Percentiles rank a stretch among this genome's conserved stretches.
These are phyloP conservation scores for Lophium mytilinum DNA, from an alignment of 495 filamentous ascomycete species.

Conservation along the genomic window DNA sequence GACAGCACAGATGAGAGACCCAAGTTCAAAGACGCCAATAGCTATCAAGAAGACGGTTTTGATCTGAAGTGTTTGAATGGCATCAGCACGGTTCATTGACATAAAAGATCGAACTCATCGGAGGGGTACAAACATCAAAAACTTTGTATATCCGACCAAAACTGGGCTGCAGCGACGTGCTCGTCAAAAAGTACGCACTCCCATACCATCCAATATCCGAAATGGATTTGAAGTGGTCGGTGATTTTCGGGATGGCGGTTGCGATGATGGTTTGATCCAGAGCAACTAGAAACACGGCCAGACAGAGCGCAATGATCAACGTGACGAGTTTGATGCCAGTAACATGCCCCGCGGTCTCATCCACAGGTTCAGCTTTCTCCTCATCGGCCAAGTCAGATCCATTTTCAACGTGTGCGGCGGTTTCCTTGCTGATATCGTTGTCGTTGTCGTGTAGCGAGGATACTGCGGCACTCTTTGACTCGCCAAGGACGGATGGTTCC, in stretches of 20 bases:
- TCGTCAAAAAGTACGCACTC: slow-evolving; percentile 5
- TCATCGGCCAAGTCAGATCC: background rate
- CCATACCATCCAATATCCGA: slow-evolving; percentile 11
- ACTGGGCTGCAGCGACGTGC: background rate
- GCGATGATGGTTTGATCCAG: slow-evolving; percentile 50
- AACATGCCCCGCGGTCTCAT: background rate
- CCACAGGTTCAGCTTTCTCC: background rate
- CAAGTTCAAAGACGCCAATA: slow-evolving; percentile 70
- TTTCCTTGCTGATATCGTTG: background rate
- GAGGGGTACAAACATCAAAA: background rate
- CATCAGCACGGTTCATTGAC: no score
- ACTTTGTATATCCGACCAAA: slow-evolving; percentile 3
- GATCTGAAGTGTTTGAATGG: slow-evolving; percentile 25
- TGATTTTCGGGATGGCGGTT: slow-evolving; percentile 7
- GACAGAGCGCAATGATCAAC: slow-evolving; percentile 27
- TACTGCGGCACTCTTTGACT: background rate
- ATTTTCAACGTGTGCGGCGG: background rate
- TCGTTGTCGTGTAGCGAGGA: background rate
- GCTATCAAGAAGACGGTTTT: slow-evolving; percentile 60
- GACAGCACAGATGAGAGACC: slow-evolving; percentile 69
- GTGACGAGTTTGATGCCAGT: background rate
- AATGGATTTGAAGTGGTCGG: slow-evolving; percentile 7
- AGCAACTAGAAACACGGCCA: slow-evolving; percentile 47
- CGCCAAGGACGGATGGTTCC: background rate
- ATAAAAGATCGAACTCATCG: background rate